A percentile compares a stretch with the other conserved stretches of the same genome.
Conservation (phyloP, 352 stramenopile genomes). For the Phytophthora palmivora region DNA sequence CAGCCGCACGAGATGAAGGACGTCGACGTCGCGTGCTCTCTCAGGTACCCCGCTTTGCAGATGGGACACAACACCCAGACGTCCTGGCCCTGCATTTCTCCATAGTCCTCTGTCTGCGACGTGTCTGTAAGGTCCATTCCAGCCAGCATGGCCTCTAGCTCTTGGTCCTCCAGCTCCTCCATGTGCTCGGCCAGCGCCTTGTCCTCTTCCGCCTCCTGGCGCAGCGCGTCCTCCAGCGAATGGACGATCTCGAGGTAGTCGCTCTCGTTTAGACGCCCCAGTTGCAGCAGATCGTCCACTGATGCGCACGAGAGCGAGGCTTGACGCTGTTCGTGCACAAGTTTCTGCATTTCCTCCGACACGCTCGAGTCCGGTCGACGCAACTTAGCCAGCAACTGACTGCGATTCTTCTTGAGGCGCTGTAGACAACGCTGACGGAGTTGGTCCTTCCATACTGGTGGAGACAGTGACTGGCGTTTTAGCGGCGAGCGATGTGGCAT, state of each 20-base stretch:
- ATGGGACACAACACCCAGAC: constrained; percentile 46
- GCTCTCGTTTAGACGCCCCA: constrained; percentile 62
- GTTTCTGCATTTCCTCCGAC: constrained; percentile 65
- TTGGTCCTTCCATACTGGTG: constrained; percentile 80
- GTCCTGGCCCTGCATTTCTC: background rate
- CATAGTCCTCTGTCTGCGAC: background rate
- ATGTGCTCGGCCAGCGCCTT: constrained; percentile 56
- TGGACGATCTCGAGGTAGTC: constrained; percentile 84
- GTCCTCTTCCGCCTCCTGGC: constrained; percentile 49
- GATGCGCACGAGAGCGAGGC: constrained; percentile 33
- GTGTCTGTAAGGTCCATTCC: constrained; percentile 55
- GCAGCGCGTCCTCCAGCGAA: constrained; percentile 72
- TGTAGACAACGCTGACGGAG: constrained; percentile 77
- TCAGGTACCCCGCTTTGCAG: constrained; percentile 52
- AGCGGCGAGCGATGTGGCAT: constrained; percentile 11
- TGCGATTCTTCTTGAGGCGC: constrained; percentile 68
- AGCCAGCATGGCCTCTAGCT: constrained; percentile 73
- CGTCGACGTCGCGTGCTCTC: constrained; percentile 25
- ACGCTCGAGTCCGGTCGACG: constrained; percentile 66
- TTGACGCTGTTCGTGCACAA: constrained; percentile 56
- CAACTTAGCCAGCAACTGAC: constrained; percentile 67
- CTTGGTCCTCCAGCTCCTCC: constrained; percentile 73
- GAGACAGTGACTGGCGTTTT: constrained; percentile 61
- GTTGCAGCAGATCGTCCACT: constrained; percentile 70
- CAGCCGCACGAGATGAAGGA: constrained; percentile 54